These are phyloP conservation scores for Tolypocladium album DNA, from an alignment of 2,329 filamentous ascomycete genomes.

Conservation along the genomic window DNA sequence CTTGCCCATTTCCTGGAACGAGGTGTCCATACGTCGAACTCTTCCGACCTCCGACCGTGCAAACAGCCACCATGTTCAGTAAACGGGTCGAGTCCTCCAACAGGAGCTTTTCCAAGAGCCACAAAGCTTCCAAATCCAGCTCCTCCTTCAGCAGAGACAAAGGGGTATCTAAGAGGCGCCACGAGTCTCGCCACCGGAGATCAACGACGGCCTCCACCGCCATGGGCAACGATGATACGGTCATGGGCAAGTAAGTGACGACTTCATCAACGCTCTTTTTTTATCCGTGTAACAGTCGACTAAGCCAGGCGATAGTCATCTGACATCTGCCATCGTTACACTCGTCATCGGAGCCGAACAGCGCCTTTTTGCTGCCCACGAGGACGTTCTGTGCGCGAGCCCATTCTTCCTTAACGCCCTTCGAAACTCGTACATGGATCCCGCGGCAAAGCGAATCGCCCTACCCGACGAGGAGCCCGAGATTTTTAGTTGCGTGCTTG, in stretches of 20 bases:
- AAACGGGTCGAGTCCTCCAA: constrained; percentile 32
- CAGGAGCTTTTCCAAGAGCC: constrained; percentile 43
- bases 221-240: constrained; percentile 24
- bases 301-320: constrained; percentile 26
- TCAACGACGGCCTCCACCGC: constrained; percentile 35
- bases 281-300: background rate
- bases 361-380: constrained; percentile 83
- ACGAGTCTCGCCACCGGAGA: constrained; percentile 37
- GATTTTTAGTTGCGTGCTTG: constrained; percentile 80
- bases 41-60: background rate
- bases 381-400: constrained; percentile 69
- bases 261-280: background rate
- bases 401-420: constrained; percentile 55
- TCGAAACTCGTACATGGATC: constrained; percentile 22
- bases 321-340: constrained; percentile 64
- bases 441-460: constrained; percentile 54
- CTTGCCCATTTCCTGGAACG: too few species aligned
- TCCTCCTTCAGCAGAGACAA: constrained; percentile 44
- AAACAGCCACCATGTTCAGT: constrained; percentile 30
- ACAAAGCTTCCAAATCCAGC: constrained; percentile 38
- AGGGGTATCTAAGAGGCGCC: constrained; percentile 43
- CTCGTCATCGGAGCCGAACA: constrained; percentile 71
- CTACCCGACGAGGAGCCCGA: constrained; percentile 82
- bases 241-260: constrained; percentile 31
- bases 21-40: background rate